Percentiles rank a stretch among this genome's conserved stretches.
Evolutionary conservation across 805 yeast genomes (phyloP).

Genomic region (Blastobotrys mokoenaii): DNA sequence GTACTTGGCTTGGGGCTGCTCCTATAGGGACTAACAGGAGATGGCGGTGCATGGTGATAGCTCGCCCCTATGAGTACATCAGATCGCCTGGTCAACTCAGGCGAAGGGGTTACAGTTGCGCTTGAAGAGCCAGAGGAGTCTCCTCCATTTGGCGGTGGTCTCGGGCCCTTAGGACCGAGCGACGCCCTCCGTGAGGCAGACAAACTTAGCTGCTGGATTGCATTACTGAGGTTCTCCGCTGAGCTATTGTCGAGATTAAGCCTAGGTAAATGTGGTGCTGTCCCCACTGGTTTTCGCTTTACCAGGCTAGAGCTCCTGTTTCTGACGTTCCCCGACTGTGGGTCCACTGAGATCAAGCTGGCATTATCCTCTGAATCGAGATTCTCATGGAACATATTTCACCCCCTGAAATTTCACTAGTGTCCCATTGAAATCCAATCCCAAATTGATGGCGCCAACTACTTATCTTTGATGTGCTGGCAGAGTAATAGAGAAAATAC

Average conservation of each 20-base stretch:
- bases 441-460: neutral
- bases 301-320: neutral
- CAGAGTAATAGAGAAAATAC: too few species aligned
- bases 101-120: too few species aligned
- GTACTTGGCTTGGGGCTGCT: too few species aligned
- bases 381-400: constrained; percentile 2
- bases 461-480: neutral
- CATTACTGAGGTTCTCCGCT: neutral
- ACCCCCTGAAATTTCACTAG: neutral
- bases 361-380: neutral
- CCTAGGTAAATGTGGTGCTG: constrained; percentile 11
- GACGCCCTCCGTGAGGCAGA: neutral
- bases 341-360: neutral
- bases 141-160: neutral
- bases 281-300: constrained; percentile 15
- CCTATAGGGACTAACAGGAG: too few species aligned
- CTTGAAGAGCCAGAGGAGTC: neutral
- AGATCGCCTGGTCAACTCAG: too few species aligned
- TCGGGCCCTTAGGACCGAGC: neutral
- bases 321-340: neutral
- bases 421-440: neutral
- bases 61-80: too few species aligned
- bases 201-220: neutral
- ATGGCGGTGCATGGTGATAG: too few species aligned
- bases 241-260: constrained; percentile 1